Base-by-base conservation (phyloP, 805 yeast species). In the Sugiyamaella qingdaonensis region DNA sequence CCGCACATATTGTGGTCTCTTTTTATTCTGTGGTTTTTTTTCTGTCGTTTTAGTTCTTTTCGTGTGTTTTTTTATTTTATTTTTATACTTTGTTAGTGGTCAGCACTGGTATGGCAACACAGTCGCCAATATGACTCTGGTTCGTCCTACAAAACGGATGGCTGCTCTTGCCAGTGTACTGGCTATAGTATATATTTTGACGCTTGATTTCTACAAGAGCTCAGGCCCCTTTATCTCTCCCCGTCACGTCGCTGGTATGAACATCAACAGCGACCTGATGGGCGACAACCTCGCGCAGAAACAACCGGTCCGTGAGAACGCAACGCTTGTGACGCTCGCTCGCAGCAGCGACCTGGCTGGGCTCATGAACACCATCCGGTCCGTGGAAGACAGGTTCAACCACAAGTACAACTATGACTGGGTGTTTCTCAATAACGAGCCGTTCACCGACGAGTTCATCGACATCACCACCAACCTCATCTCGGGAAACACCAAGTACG, bases 381-480 rank as follows among this genome's bases (percentile, higher is more conserved):
- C 84, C 46, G 80, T 88, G 52, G 96, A 90, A 71, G 95, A 88
- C 67, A 76, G 95, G 60, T 90, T 89, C 75, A 90, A 90, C 74
- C 64, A 69, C 27, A 77, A 85, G 44, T 89, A 71, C 70, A 78
- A 86, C 59, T 90, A 90, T 66, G 95, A 89, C 65, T 90, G 96
- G 96, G 94, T 88, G 31, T 90, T 90, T 68, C 76, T 90, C 64
- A 90, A 89, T 68, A 94, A 90, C 66, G 88, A 82, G 58, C 85
- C 80, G 45, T 90, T 90, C 68, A 73, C 78, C 52, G 87, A 86
- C 2, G 88, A 86, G 60, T 89, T 90, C 68, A 86, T 80, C 61
- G 73, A 73, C 27, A 77, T 78, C 21, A 84, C 91, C 16, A 55
- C 78, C 5, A 71, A 81, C 16, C 68, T 87, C 56, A 78, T 82